Conservation (phyloP, 2,329 filamentous ascomycete species). For the Westerdykella aurantiaca region DNA sequence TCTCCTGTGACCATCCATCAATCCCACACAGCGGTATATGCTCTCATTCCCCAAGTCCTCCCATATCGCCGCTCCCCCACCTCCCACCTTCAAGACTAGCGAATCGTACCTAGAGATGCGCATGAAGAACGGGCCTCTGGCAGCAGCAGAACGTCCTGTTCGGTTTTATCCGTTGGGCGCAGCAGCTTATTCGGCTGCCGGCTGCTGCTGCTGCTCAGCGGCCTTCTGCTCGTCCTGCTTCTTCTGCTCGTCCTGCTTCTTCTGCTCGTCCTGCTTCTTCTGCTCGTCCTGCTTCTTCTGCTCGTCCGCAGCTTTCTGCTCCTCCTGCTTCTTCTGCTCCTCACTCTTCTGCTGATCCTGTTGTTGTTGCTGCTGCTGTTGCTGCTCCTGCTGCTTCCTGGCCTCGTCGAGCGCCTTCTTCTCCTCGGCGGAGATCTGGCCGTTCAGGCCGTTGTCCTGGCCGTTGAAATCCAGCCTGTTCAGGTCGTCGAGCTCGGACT, state of each 20-base stretch:
- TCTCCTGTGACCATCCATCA: background rate
- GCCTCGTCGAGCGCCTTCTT: conserved; percentile 13
- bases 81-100: too few relatives aligned
- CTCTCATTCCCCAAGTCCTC: too few relatives aligned
- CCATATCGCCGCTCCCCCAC: too few relatives aligned
- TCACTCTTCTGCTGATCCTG: conserved; percentile 5
- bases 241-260: background rate
- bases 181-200: too few relatives aligned
- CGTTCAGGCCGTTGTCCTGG: conserved; percentile 20
- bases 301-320: background rate
- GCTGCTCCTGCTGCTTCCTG: conserved; percentile 4
- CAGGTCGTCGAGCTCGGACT: conserved; percentile 20
- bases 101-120: too few relatives aligned
- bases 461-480: conserved; percentile 19
- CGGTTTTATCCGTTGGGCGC: too few relatives aligned
- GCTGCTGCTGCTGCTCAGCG: conserved; percentile 3
- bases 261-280: background rate
- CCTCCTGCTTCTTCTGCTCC: conserved; percentile 1
- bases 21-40: too few relatives aligned
- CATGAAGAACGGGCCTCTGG: too few relatives aligned
- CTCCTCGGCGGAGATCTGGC: conserved; percentile 15
- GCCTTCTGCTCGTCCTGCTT: background rate
- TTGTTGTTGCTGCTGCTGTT: conserved; percentile 2
- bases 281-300: background rate
- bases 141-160: too few relatives aligned